A percentile compares a stretch with the other conserved stretches of the same genome.
These are phyloP conservation scores for Neotropicomus parvogracilis DNA, from an alignment of 1,284 basidiomycete species.

Conservation along the genomic window DNA sequence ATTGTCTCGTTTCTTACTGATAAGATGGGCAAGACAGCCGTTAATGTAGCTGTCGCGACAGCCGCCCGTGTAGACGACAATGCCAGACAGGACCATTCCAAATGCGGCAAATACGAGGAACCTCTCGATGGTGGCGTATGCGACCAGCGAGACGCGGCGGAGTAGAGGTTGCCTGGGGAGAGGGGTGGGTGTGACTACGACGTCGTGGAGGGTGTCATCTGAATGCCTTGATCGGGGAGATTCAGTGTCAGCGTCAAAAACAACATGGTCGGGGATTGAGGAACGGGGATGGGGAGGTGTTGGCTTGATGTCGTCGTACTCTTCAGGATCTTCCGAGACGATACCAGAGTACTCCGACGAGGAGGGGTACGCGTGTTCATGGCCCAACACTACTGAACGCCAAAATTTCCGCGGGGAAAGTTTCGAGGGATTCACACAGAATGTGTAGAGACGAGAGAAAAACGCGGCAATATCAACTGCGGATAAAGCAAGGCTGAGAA, in stretches of 20 bases:
- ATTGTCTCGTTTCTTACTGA: conserved; percentile 53
- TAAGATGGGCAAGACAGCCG: conserved; percentile 87
- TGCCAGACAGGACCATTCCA: conserved; percentile 61
- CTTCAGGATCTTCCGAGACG: conserved; percentile 52
- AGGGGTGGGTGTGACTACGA: conserved; percentile 21
- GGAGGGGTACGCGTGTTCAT: conserved; percentile 25
- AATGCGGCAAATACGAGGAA: conserved; percentile 67
- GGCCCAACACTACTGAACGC: conserved; percentile 52
- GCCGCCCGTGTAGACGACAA: conserved; percentile 78
- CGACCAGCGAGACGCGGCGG: conserved; percentile 39
- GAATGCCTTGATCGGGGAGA: conserved; percentile 48
- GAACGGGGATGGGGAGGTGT: conserved; percentile 33
- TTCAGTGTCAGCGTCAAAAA: conserved; percentile 45
- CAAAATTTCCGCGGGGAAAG: conserved; percentile 51
- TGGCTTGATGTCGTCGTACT: conserved; percentile 40
- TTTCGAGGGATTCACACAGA: conserved; percentile 42
- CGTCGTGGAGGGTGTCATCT: conserved; percentile 62
- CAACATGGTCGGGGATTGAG: conserved; percentile 49
- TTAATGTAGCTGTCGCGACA: conserved; percentile 77
- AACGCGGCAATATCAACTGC: conserved; percentile 52
- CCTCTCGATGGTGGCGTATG: conserved; percentile 58
- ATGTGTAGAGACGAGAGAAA: conserved; percentile 47
- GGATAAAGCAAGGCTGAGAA: conserved; percentile 55
- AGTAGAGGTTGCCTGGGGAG: conserved; percentile 31
- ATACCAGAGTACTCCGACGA: conserved; percentile 53